Conservation (phyloP, 2,329 filamentous ascomycete genomes). For the Xylaria sp. region DNA sequence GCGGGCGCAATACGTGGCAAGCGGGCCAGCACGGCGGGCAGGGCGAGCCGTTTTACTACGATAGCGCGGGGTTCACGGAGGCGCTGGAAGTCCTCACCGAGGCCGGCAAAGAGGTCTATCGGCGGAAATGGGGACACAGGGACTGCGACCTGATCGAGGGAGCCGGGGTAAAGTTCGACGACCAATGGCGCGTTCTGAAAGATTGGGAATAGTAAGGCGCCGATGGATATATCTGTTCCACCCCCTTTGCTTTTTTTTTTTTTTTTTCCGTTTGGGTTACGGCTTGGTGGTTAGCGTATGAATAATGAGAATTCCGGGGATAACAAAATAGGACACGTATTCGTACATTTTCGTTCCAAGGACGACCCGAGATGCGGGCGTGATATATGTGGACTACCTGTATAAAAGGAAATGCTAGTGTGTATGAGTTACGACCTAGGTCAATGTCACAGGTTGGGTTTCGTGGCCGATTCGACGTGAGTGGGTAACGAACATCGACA, state of each 20-base stretch:
- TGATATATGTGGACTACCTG: background rate
- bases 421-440: background rate
- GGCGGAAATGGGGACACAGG: constrained; percentile 53
- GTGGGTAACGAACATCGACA: background rate
- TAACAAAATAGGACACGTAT: background rate
- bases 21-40: constrained; percentile 47
- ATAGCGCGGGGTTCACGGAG: constrained; percentile 44
- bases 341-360: background rate
- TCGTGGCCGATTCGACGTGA: background rate
- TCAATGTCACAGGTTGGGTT: background rate
- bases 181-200: constrained; percentile 54
- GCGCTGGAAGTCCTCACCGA: constrained; percentile 45
- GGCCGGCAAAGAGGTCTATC: constrained; percentile 42
- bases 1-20: constrained; percentile 51
- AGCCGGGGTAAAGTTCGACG: constrained; percentile 46
- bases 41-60: constrained; percentile 51
- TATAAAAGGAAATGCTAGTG: background rate
- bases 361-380: background rate
- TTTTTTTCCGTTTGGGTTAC: background rate
- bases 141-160: constrained; percentile 49
- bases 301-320: background rate
- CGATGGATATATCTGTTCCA: background rate
- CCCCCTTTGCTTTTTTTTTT: too few relatives aligned
- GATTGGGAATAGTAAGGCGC: constrained; percentile 42
- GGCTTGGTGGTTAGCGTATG: background rate